These are phyloP conservation scores for Penicillium lividum DNA, from an alignment of 495 filamentous ascomycete genomes.

Conservation along the genomic window DNA sequence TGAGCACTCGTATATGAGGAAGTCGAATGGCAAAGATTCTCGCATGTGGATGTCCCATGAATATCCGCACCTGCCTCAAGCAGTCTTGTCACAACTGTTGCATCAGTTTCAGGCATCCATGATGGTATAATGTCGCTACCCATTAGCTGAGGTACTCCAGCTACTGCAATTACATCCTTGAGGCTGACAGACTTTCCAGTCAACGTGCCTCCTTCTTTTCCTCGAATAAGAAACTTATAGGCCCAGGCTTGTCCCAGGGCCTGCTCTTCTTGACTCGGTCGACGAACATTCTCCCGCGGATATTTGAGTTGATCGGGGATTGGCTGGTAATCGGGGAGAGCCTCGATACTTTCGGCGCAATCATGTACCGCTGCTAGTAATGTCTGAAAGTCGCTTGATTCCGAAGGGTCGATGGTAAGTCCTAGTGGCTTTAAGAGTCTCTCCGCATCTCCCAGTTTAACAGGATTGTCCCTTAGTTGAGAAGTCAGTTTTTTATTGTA, in stretches of 20 bases:
- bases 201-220: constrained; percentile 57
- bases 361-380: constrained; percentile 38
- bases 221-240: constrained; percentile 33
- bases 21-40: constrained; percentile 48
- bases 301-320: constrained; percentile 26
- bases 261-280: constrained; percentile 30
- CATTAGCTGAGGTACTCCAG: constrained; percentile 38
- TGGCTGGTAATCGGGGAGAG: constrained; percentile 38
- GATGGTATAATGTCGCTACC: constrained; percentile 39
- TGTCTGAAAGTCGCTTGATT: constrained; percentile 32
- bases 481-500: constrained; percentile 8
- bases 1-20: constrained; percentile 48
- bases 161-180: constrained; percentile 46
- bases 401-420: constrained; percentile 30
- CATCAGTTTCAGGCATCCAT: constrained; percentile 46
- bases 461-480: constrained; percentile 26
- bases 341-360: constrained; percentile 30
- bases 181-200: constrained; percentile 82
- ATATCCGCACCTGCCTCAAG: constrained; percentile 48
- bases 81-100: constrained; percentile 48
- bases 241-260: constrained; percentile 37
- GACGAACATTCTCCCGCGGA: constrained; percentile 33
- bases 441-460: constrained; percentile 32
- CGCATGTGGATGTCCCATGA: constrained; percentile 47
- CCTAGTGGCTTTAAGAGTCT: constrained; percentile 26